Evolutionary conservation across 257 asterid species (phyloP), one percentile per base, ranked within the genome.

Genomic region (Solanum paucissectum): DNA sequence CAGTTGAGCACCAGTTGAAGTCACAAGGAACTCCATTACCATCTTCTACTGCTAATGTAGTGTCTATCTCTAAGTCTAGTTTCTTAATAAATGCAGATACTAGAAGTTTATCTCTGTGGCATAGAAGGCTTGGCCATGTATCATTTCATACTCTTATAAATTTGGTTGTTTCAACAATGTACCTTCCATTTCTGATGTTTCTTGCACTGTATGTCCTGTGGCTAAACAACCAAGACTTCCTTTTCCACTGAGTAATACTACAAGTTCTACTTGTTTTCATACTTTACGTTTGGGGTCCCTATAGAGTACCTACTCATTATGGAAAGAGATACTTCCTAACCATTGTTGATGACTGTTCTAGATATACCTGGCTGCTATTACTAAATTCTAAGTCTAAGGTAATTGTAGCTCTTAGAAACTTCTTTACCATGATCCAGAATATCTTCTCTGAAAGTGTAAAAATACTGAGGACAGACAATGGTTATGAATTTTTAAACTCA

Each of bases 171-270:
- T 62, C 12, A 52, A 18, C 8, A 12, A 44, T 12, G 4, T 8
- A 58, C 9, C 23, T 7, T 3, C 2, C 3, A 7, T 3, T 18
- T 3, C 0, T 58, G 0, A 3, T 20, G 66, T 3, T 18, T 3
- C 27, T 9, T 64, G 18, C 27, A 64, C 16, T 5, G 2, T 64
- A 4, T 64, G 72, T 64, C 72, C 18, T 2, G 0, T 64, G 7
- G 72, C 8, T 10, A 64, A 64, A 11, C 18, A 64, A 0, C n/a
- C 72, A 5, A 64, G 72, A n/a, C 33, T 9, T 1, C 0, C 18
- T 25, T 64, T 64, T n/a, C 18, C 18, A 5, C 1, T 25, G 7
- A 64, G 34, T n/a, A 25, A 0, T 64, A 64, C 33, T 9, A 4
- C 33, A 3, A 64, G 16, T 4, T 2, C 6, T 64, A 29, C 33